Base-by-base conservation (phyloP, 1,284 basidiomycete genomes). In the Ceratobasidium sp. region DNA sequence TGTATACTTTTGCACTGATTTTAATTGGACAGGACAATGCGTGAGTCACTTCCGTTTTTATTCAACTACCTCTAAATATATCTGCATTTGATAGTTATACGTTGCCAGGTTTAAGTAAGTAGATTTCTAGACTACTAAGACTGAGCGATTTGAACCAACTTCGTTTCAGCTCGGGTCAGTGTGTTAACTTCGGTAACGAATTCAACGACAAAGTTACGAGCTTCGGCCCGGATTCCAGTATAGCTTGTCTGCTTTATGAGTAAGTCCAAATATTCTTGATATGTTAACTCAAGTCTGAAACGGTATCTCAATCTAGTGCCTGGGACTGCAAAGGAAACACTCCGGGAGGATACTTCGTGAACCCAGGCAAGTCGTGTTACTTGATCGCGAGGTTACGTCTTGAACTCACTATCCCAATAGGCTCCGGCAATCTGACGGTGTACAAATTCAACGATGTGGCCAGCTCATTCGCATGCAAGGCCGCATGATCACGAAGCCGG, bases 171-270 rank as follows among this genome's bases (percentile, higher is more conserved):
- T 62, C 46, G 13, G 62, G 40, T 17, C 73, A 75, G 52, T 75
- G 73, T 40, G 50, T 75, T 13, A 75, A 75, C 17, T 66, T 75
- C 23, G 73, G 73, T 26, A 65, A 54, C 26, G 73, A 75, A 44
- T 75, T 75, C 38, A 75, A 65, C 48, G 50, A 65, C 38, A 38
- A 75, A 52, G 73, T 75, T 40, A 23, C 50, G 5, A 66, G 61
- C 17, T 65, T 75, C 42, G 73, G 73, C 10, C 73, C 73, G 10
- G 73, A 75, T 44, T 12, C 26, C 9, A 48, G 61, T 6, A 20
- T 75, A 20, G 48, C 61, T 17, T 75, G 73, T n/a, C 28, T 65
- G 33, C 62, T 75, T 10, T 75, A 50, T 28, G 50, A 46, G 73
- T 75, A 42, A 38, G 73, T 26, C 7, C 7, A 10, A 42, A 7